Conservation (phyloP, 352 stramenopile species). For the Pseudoperonospora humuli region DNA sequence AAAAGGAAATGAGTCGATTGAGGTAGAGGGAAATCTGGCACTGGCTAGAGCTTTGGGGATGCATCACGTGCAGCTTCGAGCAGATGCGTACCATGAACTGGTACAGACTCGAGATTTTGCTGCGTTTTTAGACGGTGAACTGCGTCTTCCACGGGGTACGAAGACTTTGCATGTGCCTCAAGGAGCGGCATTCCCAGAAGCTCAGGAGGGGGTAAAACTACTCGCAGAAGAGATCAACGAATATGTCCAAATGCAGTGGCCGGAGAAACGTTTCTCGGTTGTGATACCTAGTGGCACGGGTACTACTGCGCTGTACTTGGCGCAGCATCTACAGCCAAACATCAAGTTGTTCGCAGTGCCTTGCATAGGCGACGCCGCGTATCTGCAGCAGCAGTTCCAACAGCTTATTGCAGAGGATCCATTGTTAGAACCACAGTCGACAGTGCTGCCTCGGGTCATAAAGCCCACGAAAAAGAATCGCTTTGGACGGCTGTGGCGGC, state of each 20-base stretch:
- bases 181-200: conserved; percentile 57
- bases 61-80: conserved; percentile 44
- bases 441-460: conserved; percentile 34
- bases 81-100: conserved; percentile 39
- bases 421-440: not conserved
- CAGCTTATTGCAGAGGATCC: conserved; percentile 30
- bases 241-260: conserved; percentile 27
- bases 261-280: conserved; percentile 37
- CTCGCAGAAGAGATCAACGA: conserved; percentile 68
- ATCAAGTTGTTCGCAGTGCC: conserved; percentile 55
- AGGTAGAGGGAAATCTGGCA: conserved; percentile 35
- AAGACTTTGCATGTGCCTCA: conserved; percentile 52
- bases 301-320: conserved; percentile 73
- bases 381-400: conserved; percentile 48
- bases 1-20: conserved; percentile 1
- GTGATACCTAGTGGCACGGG: conserved; percentile 71
- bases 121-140: conserved; percentile 4
- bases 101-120: conserved; percentile 36
- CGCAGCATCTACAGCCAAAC: conserved; percentile 43
- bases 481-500: conserved; percentile 60
- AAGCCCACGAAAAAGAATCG: conserved; percentile 39
- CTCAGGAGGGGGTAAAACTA: conserved; percentile 43
- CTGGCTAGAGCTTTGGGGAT: conserved; percentile 48
- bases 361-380: conserved; percentile 58
- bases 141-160: conserved; percentile 1